These are phyloP conservation scores for Combretum micranthum DNA, from an alignment of 345 rosid species.

Conservation along the genomic window DNA sequence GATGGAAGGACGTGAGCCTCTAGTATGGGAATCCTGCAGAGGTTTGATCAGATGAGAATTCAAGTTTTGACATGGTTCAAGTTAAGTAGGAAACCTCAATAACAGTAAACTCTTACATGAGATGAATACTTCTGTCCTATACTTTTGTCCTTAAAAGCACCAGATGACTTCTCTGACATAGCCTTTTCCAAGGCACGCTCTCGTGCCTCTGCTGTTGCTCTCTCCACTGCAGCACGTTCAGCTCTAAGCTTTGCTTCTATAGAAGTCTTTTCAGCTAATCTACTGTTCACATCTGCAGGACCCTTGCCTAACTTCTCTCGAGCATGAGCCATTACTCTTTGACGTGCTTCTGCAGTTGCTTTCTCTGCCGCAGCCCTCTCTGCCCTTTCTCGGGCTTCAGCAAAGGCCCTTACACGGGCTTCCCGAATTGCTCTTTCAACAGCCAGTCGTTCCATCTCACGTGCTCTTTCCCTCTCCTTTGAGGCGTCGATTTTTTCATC, in stretches of 20 bases:
- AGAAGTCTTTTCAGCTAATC: conserved; percentile 32
- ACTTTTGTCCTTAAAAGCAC: conserved; percentile 38
- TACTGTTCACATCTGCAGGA: conserved; percentile 39
- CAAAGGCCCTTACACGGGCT: conserved; percentile 91
- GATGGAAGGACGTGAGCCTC: conserved; percentile 35
- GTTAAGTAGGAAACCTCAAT: neutral
- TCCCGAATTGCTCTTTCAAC: conserved; percentile 93
- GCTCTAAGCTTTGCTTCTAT: conserved; percentile 67
- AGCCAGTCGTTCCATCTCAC: conserved; percentile 63
- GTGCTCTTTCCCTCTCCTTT: conserved; percentile 49
- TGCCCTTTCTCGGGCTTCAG: conserved; percentile 75
- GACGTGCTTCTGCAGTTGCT: conserved; percentile 55
- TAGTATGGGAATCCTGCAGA: conserved; percentile 54
- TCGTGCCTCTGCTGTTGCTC: conserved; percentile 91
- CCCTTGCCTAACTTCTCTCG: conserved; percentile 49
- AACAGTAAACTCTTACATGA: conserved; percentile 33
- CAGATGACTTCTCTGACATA: conserved; percentile 48
- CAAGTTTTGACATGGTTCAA: conserved; percentile 1
- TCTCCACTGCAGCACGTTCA: conserved; percentile 92
- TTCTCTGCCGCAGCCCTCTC: conserved; percentile 70
- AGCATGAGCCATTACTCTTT: conserved; percentile 42
- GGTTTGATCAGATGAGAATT: conserved; percentile 6
- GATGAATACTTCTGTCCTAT: conserved; percentile 29
- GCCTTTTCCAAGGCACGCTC: conserved; percentile 87
- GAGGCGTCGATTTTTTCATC: conserved; percentile 37